Evolutionary conservation across 352 stramenopile genomes (phyloP).

Genomic region (Thraustochytrium sp.): DNA sequence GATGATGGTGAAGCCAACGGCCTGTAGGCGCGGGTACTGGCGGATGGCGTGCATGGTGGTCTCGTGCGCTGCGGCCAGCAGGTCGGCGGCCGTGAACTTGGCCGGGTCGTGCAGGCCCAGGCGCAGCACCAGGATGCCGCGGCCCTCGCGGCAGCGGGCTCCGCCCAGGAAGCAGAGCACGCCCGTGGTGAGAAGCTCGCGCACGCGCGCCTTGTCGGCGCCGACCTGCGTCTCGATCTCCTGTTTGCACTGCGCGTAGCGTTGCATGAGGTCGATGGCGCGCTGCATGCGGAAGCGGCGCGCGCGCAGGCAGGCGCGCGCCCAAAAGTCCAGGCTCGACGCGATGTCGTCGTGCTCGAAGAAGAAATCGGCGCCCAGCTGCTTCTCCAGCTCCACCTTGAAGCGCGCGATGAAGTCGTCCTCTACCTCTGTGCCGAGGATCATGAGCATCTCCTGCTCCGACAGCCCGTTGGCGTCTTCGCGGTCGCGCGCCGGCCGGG

Average conservation of each 20-base stretch:
- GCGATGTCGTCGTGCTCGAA: not conserved
- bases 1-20: conserved; percentile 22
- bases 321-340: conserved; percentile 35
- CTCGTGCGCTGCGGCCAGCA: conserved; percentile 3
- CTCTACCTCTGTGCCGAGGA: conserved; percentile 17
- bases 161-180: not conserved
- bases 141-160: conserved; percentile 13
- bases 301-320: not conserved
- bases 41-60: conserved; percentile 18
- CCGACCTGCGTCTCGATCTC: not conserved
- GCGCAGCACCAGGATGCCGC: not conserved
- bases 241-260: conserved; percentile 15
- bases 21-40: not conserved
- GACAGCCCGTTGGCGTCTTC: not conserved
- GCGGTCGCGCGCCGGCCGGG: not conserved
- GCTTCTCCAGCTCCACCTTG: conserved; percentile 11
- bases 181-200: not conserved
- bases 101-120: conserved; percentile 16
- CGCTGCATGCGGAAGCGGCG: conserved; percentile 19
- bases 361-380: conserved; percentile 29
- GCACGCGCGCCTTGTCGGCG: not conserved
- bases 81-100: not conserved
- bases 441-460: conserved; percentile 11
- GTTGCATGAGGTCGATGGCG: not conserved
- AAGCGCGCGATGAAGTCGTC: conserved; percentile 23